A percentile compares a stretch with the other conserved stretches of the same genome.
Conservation (phyloP, 139 green algal genomes). For the Diplosphaera chodatii region DNA sequence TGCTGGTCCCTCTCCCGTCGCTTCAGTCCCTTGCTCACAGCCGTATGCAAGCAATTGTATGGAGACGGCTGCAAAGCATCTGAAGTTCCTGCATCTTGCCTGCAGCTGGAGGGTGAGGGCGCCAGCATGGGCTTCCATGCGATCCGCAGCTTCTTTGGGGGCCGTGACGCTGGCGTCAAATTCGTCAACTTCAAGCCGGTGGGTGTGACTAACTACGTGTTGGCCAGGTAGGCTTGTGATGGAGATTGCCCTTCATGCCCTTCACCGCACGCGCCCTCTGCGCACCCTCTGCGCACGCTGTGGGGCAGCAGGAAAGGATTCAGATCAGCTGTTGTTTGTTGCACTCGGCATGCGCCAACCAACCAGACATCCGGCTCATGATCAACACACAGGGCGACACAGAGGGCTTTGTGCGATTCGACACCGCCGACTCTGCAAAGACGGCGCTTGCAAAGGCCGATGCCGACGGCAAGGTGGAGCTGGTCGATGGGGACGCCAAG, state of each 20-base stretch:
- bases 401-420: conserved; percentile 46
- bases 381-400: conserved; percentile 19
- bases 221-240: not conserved
- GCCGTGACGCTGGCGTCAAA: conserved; percentile 28
- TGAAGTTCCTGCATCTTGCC: too few species aligned
- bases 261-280: too few species aligned
- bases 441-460: conserved; percentile 21
- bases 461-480: conserved; percentile 25
- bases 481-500: conserved; percentile 20
- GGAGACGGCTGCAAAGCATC: too few species aligned
- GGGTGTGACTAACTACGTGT: not conserved
- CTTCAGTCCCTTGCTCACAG: too few species aligned
- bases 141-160: conserved; percentile 45
- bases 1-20: too few species aligned
- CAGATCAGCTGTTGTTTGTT: not conserved
- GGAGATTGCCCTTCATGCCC: not conserved
- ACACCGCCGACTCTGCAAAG: conserved; percentile 21
- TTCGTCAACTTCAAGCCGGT: conserved; percentile 46
- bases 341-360: not conserved
- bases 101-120: conserved; percentile 19
- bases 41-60: too few species aligned
- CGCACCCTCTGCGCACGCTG: not conserved
- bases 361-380: not conserved
- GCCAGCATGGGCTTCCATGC: conserved; percentile 22
- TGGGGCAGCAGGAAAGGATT: not conserved